A percentile compares a stretch with the other conserved stretches of the same genome.
Conservation (phyloP, 139 green algal genomes). For the Chara braunii region DNA sequence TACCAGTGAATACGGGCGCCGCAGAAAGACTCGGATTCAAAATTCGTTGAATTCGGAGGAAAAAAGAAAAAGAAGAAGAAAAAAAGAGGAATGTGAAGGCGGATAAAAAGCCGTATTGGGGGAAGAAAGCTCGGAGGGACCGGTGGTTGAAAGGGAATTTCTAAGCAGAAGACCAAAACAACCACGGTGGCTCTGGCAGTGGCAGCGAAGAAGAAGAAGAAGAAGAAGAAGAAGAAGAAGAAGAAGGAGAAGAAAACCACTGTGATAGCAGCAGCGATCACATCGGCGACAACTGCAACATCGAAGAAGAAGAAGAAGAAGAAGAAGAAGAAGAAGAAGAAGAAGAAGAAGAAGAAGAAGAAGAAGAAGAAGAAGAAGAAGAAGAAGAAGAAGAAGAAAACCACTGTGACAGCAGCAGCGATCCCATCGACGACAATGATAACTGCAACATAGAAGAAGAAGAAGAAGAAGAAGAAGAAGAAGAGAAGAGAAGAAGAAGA, state of each 20-base stretch:
- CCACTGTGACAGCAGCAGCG: not conserved
- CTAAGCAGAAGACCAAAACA: not conserved
- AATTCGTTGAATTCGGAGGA: no score
- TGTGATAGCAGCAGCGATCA: not conserved
- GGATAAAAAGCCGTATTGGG: not conserved
- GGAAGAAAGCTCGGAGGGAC: not conserved
- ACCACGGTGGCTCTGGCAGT: not conserved
- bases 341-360: not conserved
- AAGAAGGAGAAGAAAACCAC: not conserved
- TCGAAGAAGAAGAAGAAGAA: no score
- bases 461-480: no score
- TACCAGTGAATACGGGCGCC: no score
- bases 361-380: not conserved
- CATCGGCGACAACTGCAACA: not conserved
- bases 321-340: not conserved
- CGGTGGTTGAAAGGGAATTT: not conserved
- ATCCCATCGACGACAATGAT: not conserved
- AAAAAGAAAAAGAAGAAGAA: no score
- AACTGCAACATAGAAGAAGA: no score
- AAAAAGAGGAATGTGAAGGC: no score
- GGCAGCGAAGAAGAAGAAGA: not conserved
- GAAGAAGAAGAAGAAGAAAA: not conserved
- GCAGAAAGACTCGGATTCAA: no score
- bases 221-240: not conserved
- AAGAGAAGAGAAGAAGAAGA: no score